Evolutionary conservation across 768 basidiomycete genomes (phyloP), one percentile per base, ranked within the genome.

Genomic region (Brasilioporus rufonigricans): DNA sequence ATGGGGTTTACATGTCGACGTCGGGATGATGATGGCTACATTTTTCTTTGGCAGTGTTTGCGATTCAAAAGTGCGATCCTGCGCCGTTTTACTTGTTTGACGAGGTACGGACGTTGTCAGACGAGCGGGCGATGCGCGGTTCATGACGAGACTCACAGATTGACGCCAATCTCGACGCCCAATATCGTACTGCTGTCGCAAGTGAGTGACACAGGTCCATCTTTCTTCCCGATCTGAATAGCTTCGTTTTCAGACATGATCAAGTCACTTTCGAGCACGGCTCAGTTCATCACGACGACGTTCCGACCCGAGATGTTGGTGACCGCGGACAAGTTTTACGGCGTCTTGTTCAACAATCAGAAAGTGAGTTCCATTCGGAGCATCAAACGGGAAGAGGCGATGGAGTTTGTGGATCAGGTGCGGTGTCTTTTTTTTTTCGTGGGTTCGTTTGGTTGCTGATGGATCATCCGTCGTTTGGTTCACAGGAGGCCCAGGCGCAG

Each of bases 41-140:
- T 14, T 2, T 21, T 40, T 18, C 13, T n/a, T 31, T 44, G 29
- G 1, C 65, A 91, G 95, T 99, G 24, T 98, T 99, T 65, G 93
- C 96, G 16, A 98, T 98, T 61, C 97, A 99, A 73, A 98, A 97
- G 73, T 98, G 96, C 67, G 97, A 99, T 65, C 97, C 97, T 2
- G 96, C 97, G 0, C 97, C 97, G 2, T 99, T 99, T 76, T 98
- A 98, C 71, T 79, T 99, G n/a, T 98, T 99, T 64, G 97, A 99
- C 67, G 97, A 98, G 78, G 88, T 87, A 57, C 10, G 38, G 2
- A 19, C 36, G 26, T 46, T 43, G 16, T n/a, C 9, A 10, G 31
- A 27, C 47, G 14, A 21, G 18, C 19, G 48, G 14, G 46, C 48
- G 21, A 46, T 44, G 13, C 35, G 13, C 18, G 18, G 52, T 52